Evolutionary conservation across 2,329 filamentous ascomycete species (phyloP).

Genomic region (Aaosphaeria arxii): DNA sequence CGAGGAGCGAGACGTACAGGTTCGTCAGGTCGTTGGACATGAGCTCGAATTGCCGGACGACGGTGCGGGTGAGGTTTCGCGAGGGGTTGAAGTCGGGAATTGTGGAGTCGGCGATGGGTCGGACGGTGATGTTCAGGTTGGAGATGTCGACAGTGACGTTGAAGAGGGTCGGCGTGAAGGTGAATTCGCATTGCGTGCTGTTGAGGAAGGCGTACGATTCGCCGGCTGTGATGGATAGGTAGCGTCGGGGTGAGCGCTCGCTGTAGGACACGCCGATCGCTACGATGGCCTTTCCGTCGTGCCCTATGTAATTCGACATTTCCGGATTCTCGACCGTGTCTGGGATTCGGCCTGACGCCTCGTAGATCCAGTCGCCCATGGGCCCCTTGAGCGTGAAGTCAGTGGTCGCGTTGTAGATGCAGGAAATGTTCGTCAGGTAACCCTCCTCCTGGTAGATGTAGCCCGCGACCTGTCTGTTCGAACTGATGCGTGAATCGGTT

Average conservation of each 20-base stretch:
- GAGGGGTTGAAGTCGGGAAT: constrained; percentile 25
- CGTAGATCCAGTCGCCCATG: constrained; percentile 22
- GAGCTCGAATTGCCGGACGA: constrained; percentile 34
- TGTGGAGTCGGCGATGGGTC: constrained; percentile 1
- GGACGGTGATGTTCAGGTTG: constrained; percentile 26
- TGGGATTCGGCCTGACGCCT: constrained; percentile 17
- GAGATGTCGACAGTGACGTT: constrained; percentile 26
- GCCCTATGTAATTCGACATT: constrained; percentile 30
- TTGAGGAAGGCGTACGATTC: constrained; percentile 27
- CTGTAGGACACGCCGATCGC: constrained; percentile 29
- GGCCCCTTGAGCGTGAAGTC: constrained; percentile 23
- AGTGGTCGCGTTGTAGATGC: constrained; percentile 37
- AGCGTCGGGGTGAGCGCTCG: constrained; percentile 19
- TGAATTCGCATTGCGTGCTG: constrained; percentile 29
- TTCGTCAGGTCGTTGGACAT: constrained; percentile 39
- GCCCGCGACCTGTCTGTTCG: constrained; percentile 13
- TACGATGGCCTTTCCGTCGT: constrained; percentile 24
- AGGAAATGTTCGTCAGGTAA: constrained; percentile 29
- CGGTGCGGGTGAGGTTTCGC: constrained; percentile 25
- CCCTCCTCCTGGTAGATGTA: constrained; percentile 36
- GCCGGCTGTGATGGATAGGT: constrained; percentile 30
- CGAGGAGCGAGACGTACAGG: constrained; percentile 36
- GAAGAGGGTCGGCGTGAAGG: constrained; percentile 25
- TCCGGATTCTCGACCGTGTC: constrained; percentile 21
- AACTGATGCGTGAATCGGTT: constrained; percentile 14